Evolutionary conservation across 2,329 filamentous ascomycete genomes (phyloP).

Genomic region (Rutstroemia sp.): DNA sequence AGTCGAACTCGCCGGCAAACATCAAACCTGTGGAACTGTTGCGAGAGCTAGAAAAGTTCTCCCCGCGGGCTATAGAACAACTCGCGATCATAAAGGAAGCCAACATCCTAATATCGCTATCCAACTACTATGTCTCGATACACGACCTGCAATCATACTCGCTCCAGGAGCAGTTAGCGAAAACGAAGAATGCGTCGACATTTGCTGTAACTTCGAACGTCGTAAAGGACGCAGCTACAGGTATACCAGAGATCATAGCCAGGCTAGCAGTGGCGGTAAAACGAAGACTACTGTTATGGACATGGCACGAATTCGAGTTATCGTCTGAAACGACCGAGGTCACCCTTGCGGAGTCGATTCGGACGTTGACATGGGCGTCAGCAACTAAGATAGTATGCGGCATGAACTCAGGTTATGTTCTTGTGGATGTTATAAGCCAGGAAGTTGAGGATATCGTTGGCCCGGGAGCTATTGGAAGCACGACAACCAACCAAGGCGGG

Average conservation of each 20-base stretch:
- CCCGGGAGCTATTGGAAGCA: constrained; percentile 62
- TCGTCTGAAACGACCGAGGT: constrained; percentile 68
- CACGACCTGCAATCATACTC: constrained; percentile 84
- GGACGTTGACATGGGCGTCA: constrained; percentile 84
- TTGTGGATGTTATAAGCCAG: constrained; percentile 75
- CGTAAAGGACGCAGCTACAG: constrained; percentile 77
- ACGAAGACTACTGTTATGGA: constrained; percentile 82
- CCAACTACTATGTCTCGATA: constrained; percentile 81
- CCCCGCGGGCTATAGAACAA: constrained; percentile 82
- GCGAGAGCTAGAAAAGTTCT: constrained; percentile 91
- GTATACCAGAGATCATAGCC: constrained; percentile 88
- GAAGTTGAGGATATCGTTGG: constrained; percentile 72
- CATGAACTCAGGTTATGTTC: constrained; percentile 83
- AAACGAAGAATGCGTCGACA: constrained; percentile 79
- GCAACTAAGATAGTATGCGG: constrained; percentile 83
- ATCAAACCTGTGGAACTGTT: constrained; percentile 69
- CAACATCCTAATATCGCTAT: constrained; percentile 82
- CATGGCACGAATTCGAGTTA: constrained; percentile 92
- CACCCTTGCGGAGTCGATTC: constrained; percentile 72
- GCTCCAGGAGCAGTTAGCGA: constrained; percentile 68
- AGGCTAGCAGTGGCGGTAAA: constrained; percentile 89
- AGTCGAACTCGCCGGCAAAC: constrained; percentile 15
- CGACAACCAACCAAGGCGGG: constrained; percentile 42
- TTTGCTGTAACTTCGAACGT: constrained; percentile 97
- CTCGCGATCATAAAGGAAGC: constrained; percentile 94